Evolutionary conservation across 495 filamentous ascomycete species (phyloP), one percentile per base, ranked within the genome.

Genomic region (Echria macrotheca): DNA sequence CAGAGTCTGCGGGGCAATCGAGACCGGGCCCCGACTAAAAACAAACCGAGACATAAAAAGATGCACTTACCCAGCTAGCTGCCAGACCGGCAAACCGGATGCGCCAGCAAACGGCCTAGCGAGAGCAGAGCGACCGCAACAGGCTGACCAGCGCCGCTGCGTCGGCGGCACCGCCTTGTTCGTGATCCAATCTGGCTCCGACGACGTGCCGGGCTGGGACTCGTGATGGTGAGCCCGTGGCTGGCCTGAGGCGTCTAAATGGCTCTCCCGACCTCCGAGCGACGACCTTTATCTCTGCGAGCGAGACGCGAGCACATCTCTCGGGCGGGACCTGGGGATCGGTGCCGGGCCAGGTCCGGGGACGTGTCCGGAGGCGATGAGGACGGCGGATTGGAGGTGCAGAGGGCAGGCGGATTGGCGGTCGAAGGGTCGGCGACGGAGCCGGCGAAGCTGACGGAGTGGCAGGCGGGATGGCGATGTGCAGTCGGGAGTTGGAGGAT

Each of bases 231-330:
- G n/a, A n/a, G n/a, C n/a, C n/a, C n/a, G n/a, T n/a, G n/a, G n/a
- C n/a, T n/a, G n/a, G n/a, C n/a, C 33, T 10, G 1, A 5, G 25
- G 14, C 17, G 40, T 32, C 19, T 26, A 52, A 31, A 41, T 26
- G 28, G 57, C 56, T 57, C 51, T 57, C 51, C 63, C 57, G 44
- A 47, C 50, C 64, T 67, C 62, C 55, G 19, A 54, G 36, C 47
- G 52, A 53, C 54, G 48, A 59, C 61, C 59, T 57, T 26, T 55
- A 48, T 50, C 49, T 43, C 54, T 35, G 55, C 29, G 51, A 47
- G 40, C 31, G 22, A 43, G 50, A 55, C 58, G 47, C 59, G 55
- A 45, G 63, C 55, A 49, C 65, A 68, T 68, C 50, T 64, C 65
- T 57, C 56, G 46, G 39, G 55, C 44, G 36, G 36, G 14, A 52